Base-by-base conservation (phyloP, 768 basidiomycete species). In the Pleurotus tuber-regium region DNA sequence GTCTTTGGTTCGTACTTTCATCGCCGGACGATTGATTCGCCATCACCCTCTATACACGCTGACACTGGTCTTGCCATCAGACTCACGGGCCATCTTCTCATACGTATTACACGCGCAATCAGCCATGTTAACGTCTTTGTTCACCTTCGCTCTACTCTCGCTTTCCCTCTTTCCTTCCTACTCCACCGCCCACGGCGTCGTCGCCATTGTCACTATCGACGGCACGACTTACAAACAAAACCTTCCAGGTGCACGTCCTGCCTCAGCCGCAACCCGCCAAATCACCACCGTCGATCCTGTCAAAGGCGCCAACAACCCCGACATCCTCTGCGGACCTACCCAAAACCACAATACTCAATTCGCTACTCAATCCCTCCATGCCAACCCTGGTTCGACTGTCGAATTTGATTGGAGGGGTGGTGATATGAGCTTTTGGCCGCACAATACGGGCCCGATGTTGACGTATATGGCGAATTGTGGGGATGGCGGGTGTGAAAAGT, bases 401-500 rank as follows among this genome's bases (percentile, higher is more conserved):
- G 66, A 70, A 5, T 78, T 87, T 57, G 64, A 73, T 54, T 89
- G 87, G 86, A 63, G 57, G 14, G 80, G 70, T 41, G 79, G 74
- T 1, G 26, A 29, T 18, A 47, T 47, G 29, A 47, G 26, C 26
- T 30, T 30, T 18, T 79, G 76, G 80, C 72, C 72, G 0, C 79
- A 87, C 58, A 69, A 85, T 52, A 80, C 70, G 12, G 87, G 87
- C 3, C 87, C 87, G 6, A 69, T 87, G 69, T 69, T 89, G 68
- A 88, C 85, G 28, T 91, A 91, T 62, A 76, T 91, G 78, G 77
- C 86, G 1, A 67, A 71, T 23, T 91, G 89, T 60, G 79, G 78
- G 0, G 65, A 66, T 31, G 70, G 73, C 0, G 65, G 79, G 2
- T 89, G 87, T 65, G 75, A 76, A 60, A 66, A 82, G 59, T 87